These are phyloP conservation scores for Phoma sp. DNA, from an alignment of 2,329 filamentous ascomycete species.

Conservation along the genomic window DNA sequence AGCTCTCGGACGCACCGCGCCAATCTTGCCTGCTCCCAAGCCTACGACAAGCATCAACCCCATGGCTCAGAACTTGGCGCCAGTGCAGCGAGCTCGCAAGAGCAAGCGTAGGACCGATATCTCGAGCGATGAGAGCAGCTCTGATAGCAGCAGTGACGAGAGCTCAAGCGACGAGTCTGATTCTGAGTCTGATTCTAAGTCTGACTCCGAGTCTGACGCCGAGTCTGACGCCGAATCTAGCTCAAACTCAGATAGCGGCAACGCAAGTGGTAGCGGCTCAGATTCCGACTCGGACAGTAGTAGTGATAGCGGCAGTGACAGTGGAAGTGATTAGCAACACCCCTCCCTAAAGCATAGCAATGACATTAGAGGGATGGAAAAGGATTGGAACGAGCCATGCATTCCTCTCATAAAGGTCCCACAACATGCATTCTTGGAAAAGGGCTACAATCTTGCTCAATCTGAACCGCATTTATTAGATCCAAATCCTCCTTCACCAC, in stretches of 20 bases:
- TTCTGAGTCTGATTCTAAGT: constrained; percentile 19
- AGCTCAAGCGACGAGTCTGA: constrained; percentile 28
- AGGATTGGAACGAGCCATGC: no score
- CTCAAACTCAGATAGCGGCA: constrained; percentile 14
- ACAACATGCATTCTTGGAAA: no score
- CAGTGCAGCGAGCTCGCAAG: constrained; percentile 26
- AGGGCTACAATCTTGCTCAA: not conserved
- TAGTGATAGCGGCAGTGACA: constrained; percentile 27
- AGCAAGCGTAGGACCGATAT: constrained; percentile 38
- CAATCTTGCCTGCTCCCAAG: constrained; percentile 25
- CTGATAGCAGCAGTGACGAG: constrained; percentile 36
- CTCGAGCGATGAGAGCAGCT: constrained; percentile 43
- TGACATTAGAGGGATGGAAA: no score
- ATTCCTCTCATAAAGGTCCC: no score
- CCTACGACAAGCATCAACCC: constrained; percentile 23
- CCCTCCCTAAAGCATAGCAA: no score
- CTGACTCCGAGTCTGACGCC: constrained; percentile 13
- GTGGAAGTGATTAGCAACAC: not conserved
- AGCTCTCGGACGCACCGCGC: constrained; percentile 36
- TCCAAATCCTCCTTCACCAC: no score
- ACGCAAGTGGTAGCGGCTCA: constrained; percentile 1
- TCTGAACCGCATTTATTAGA: no score
- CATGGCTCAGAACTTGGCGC: constrained; percentile 21
- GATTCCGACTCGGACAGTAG: constrained; percentile 10
- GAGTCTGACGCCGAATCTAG: constrained; percentile 18